phyloP scores from a whole-genome alignment of 2,329 filamentous ascomycete genomes.

The Blumeriella jaapii region DNA sequence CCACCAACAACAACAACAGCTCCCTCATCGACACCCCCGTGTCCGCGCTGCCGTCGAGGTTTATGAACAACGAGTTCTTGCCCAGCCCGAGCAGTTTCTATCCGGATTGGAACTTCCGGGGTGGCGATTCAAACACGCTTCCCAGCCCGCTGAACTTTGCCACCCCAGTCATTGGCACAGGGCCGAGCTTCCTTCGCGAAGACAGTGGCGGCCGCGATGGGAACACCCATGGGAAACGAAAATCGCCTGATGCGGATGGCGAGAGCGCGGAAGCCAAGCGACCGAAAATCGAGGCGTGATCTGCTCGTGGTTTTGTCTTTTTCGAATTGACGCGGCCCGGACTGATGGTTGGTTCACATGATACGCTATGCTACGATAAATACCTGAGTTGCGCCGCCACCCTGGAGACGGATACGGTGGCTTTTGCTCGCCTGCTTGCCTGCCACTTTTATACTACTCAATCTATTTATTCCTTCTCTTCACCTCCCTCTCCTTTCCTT shows the following conservation, averaged over 20 bases:
- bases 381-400: too few species aligned
- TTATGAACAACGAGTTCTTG: constrained; percentile 76
- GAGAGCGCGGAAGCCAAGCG: constrained; percentile 21
- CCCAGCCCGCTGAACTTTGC: constrained; percentile 89
- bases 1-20: constrained; percentile 37
- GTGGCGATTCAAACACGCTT: constrained; percentile 68
- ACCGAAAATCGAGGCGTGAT: constrained; percentile 1
- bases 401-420: too few species aligned
- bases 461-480: too few species aligned
- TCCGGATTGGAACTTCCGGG: constrained; percentile 72
- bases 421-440: too few species aligned
- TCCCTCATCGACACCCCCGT: constrained; percentile 81
- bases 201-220: constrained; percentile 29
- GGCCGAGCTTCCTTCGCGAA: constrained; percentile 52
- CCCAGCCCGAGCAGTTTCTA: constrained; percentile 91
- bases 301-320: too few species aligned
- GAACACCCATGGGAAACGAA: constrained; percentile 21
- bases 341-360: too few species aligned
- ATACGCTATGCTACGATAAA: too few species aligned
- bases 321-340: too few species aligned
- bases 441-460: too few species aligned
- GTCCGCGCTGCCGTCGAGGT: constrained; percentile 85
- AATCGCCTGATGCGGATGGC: constrained; percentile 23
- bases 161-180: constrained; percentile 58
- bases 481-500: too few species aligned